These are phyloP conservation scores for Leptographium procerum DNA, from an alignment of 2,329 filamentous ascomycete genomes.

Conservation along the genomic window DNA sequence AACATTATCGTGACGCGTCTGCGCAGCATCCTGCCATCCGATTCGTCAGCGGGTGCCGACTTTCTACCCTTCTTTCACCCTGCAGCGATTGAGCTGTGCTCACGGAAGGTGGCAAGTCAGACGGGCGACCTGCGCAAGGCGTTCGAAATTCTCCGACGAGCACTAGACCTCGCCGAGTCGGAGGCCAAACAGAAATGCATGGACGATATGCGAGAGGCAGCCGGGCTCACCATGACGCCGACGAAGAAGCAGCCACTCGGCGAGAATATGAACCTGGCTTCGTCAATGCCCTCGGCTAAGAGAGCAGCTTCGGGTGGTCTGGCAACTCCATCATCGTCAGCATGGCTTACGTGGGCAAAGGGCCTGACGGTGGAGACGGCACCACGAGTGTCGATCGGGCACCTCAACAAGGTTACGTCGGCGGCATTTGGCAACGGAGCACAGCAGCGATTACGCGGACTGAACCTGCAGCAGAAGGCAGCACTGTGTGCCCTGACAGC, in stretches of 20 bases:
- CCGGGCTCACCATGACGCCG: conserved; percentile 2
- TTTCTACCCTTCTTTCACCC: conserved; percentile 86
- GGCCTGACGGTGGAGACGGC: conserved; percentile 64
- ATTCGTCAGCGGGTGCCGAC: conserved; percentile 32
- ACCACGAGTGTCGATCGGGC: conserved; percentile 77
- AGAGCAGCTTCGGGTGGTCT: neutral
- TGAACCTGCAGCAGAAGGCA: conserved; percentile 95
- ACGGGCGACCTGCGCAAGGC: conserved; percentile 91
- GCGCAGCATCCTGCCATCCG: conserved; percentile 55
- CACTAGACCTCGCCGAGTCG: conserved; percentile 77
- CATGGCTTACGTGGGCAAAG: conserved; percentile 38
- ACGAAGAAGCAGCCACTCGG: conserved; percentile 58
- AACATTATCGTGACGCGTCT: conserved; percentile 77
- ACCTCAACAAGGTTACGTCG: conserved; percentile 84
- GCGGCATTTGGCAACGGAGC: conserved; percentile 85
- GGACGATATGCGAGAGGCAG: conserved; percentile 31
- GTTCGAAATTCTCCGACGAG: conserved; percentile 84
- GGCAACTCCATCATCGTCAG: conserved; percentile 22
- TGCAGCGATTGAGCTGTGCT: conserved; percentile 84
- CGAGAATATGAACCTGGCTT: conserved; percentile 70
- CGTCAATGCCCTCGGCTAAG: conserved; percentile 11
- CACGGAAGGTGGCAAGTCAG: conserved; percentile 88
- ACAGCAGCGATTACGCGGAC: conserved; percentile 66
- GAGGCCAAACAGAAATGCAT: conserved; percentile 69
- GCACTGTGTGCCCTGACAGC: conserved; percentile 81